Conservation (phyloP, 2,329 filamentous ascomycete species). For the Thelonectria olida region DNA sequence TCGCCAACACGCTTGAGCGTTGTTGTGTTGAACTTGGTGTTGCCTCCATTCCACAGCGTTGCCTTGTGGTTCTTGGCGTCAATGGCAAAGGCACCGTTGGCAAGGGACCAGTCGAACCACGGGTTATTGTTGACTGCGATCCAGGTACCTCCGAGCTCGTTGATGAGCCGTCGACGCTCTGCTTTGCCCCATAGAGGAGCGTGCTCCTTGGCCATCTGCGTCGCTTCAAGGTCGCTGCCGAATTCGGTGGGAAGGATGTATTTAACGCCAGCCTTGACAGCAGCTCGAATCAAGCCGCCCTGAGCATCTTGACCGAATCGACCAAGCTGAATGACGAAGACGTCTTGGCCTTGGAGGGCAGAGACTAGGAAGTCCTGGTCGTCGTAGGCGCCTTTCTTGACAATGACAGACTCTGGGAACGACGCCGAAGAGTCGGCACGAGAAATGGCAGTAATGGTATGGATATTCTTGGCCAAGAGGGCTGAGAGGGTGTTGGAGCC, state of each 20-base stretch:
- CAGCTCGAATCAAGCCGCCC: slow-evolving; percentile 43
- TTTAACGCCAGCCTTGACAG: slow-evolving; percentile 41
- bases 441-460: slow-evolving; percentile 60
- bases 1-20: slow-evolving; percentile 45
- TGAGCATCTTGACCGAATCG: slow-evolving; percentile 31
- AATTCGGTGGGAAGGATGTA: slow-evolving; percentile 46
- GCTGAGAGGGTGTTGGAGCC: slow-evolving; percentile 49
- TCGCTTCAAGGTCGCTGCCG: slow-evolving; percentile 39
- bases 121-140: slow-evolving; percentile 45
- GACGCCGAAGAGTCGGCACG: slow-evolving; percentile 52
- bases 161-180: slow-evolving; percentile 37
- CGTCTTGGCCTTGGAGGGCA: slow-evolving; percentile 45
- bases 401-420: slow-evolving; percentile 50
- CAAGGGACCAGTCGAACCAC: slow-evolving; percentile 46
- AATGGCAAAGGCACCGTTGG: slow-evolving; percentile 42
- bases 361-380: slow-evolving; percentile 45
- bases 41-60: slow-evolving; percentile 43
- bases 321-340: slow-evolving; percentile 41
- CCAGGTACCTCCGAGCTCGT: slow-evolving; percentile 44
- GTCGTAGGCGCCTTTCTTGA: slow-evolving; percentile 57
- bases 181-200: slow-evolving; percentile 37
- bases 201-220: slow-evolving; percentile 34
- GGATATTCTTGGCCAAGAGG: slow-evolving; percentile 54
- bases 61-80: slow-evolving; percentile 43
- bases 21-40: slow-evolving; percentile 39